Conservation (phyloP, 176 grass and related monocot species). For the Bolboschoenus planiculmis region DNA sequence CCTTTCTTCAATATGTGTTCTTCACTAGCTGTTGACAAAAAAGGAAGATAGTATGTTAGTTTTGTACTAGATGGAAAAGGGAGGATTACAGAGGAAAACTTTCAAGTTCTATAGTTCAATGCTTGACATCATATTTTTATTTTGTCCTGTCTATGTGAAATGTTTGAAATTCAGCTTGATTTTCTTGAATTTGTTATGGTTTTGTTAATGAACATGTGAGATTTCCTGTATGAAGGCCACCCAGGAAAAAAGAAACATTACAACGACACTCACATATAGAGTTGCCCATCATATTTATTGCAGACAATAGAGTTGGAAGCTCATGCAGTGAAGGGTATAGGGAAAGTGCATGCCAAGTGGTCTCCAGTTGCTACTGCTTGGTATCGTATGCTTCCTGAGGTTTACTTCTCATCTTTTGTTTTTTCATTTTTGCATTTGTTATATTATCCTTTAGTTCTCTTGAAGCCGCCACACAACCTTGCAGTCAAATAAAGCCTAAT, state of each 20-base stretch:
- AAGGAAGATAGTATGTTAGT: neutral
- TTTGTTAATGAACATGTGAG: neutral
- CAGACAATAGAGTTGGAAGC: slow-evolving; percentile 87
- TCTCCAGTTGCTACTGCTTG: slow-evolving; percentile 93
- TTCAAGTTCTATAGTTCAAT: neutral
- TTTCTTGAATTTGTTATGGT: neutral
- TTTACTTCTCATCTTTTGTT: slow-evolving; percentile 26
- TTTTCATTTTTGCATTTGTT: slow-evolving; percentile 16
- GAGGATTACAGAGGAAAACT: neutral
- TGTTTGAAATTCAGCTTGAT: neutral
- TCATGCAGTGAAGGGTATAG: slow-evolving; percentile 82
- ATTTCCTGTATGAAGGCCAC: neutral
- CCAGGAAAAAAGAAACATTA: neutral
- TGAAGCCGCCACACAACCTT: neutral
- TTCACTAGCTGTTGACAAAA: neutral
- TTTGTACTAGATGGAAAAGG: neutral
- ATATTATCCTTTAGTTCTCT: neutral
- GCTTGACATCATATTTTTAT: neutral
- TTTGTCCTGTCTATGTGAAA: neutral
- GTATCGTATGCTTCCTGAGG: slow-evolving; percentile 96
- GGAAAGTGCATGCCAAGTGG: slow-evolving; percentile 95
- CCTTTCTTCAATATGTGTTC: neutral
- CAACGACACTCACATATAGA: neutral
- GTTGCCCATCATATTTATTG: slow-evolving; percentile 1
- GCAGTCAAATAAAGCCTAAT: neutral